Base-by-base conservation (phyloP, 2,329 filamentous ascomycete genomes). In the Microcyclospora pomicola region DNA sequence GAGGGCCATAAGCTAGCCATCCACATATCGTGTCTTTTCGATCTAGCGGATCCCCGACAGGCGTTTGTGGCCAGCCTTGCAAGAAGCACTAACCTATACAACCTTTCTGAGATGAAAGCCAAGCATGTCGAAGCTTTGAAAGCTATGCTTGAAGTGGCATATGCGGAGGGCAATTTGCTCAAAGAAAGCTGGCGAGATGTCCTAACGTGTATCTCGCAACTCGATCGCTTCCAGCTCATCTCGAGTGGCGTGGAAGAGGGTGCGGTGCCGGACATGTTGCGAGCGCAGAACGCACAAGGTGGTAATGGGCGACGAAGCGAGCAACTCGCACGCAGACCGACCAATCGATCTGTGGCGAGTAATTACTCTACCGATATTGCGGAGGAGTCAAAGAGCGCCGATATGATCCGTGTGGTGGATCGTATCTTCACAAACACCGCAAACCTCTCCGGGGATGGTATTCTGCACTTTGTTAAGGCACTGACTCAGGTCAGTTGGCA, bases 401-500 rank as follows among this genome's bases (percentile, higher is more conserved):
- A 95, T 46, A 86, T 95, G 51, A 77, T 96, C 49, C 84, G 87
- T 50, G 80, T 82, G 16, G 87, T 98, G 3, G 92, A 98, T 60
- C 75, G 85, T 30, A 96, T 98, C 51, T 98, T 98, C 56, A 93
- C 86, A 34, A 94, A 92, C 55, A 96, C 91, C 0, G 88, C 87
- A 7, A 87, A 92, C 50, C 71, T 98, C 2, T 87, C 82, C 4
- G 87, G 87, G 42, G 86, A 95, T 48, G 87, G 88, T 2, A 98
- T 98, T 52, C 82, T 96, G 1, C 80, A 93, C 58, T 98, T 98
- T 58, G 88, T 94, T 36, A 78, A 79, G 39, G 87, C 91, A 0
- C 64, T 98, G 41, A 93, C 84, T 6, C 86, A 95, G 57, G 88
- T 98, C 47, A 96, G 88, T 60, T 96, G 91, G 91, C 88, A 96